Evolutionary conservation across 352 stramenopile species (phyloP).

Genomic region (Hyaloperonospora arabidopsidis): DNA sequence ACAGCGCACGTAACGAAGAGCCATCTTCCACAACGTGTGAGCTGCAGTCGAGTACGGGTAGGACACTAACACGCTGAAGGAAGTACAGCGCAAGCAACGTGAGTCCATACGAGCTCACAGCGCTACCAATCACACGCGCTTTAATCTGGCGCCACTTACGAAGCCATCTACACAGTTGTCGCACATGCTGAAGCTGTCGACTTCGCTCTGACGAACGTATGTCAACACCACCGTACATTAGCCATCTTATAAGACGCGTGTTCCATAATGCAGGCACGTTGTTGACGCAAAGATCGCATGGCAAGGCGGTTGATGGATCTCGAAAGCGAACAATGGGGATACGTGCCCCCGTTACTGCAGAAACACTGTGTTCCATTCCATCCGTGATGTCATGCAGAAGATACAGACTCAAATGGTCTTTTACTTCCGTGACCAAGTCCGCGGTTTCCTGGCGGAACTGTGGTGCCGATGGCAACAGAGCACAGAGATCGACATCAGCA

Average conservation of each 20-base stretch:
- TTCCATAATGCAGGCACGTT: conserved; percentile 80
- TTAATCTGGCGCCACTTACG: conserved; percentile 42
- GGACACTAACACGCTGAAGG: conserved; percentile 39
- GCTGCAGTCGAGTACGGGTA: conserved; percentile 46
- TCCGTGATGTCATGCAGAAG: conserved; percentile 17
- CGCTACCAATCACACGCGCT: conserved; percentile 24
- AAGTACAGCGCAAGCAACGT: conserved; percentile 62
- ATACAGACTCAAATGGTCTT: conserved; percentile 65
- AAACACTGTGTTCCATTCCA: conserved; percentile 7
- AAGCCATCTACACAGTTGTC: conserved; percentile 41
- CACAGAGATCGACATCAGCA: conserved; percentile 66
- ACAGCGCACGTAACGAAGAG: conserved; percentile 16
- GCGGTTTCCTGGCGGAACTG: conserved; percentile 36
- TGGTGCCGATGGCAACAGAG: conserved; percentile 45
- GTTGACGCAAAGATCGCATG: conserved; percentile 75
- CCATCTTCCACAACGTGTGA: conserved; percentile 16
- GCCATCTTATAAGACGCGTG: conserved; percentile 42
- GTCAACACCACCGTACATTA: conserved; percentile 19
- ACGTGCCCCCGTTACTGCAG: conserved; percentile 37
- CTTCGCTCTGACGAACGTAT: conserved; percentile 1
- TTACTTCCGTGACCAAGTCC: conserved; percentile 44
- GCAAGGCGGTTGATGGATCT: conserved; percentile 31
- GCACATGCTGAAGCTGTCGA: conserved; percentile 14
- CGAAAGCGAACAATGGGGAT: conserved; percentile 63
- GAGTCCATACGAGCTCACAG: conserved; percentile 65